These are phyloP conservation scores for Globisporangium spinosum DNA, from an alignment of 352 stramenopile species.

Conservation along the genomic window DNA sequence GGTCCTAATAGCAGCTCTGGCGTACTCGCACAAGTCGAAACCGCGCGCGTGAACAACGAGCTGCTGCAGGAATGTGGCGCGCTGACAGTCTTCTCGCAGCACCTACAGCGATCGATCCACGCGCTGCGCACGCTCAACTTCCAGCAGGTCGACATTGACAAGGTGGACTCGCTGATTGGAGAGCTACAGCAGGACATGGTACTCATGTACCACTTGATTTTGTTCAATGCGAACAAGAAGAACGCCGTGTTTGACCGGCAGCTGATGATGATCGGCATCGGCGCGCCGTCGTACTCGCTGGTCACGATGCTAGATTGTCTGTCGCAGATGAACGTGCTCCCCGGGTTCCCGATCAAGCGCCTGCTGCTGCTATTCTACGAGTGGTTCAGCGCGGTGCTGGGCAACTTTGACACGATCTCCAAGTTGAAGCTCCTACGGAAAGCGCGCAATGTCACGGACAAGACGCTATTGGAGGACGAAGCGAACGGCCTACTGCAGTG, in stretches of 20 bases:
- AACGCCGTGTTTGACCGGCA: constrained; percentile 67
- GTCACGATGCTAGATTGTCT: constrained; percentile 74
- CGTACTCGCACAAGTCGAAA: constrained; percentile 43
- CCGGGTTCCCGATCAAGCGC: constrained; percentile 77
- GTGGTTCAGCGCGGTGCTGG: constrained; percentile 60
- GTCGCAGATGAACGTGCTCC: constrained; percentile 61
- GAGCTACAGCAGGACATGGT: constrained; percentile 77
- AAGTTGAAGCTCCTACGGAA: constrained; percentile 52
- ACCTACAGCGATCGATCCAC: constrained; percentile 62
- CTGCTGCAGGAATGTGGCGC: constrained; percentile 70
- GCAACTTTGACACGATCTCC: constrained; percentile 43
- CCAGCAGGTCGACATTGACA: constrained; percentile 64
- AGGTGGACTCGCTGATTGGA: constrained; percentile 54
- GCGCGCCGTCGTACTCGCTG: constrained; percentile 49
- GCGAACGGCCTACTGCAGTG: constrained; percentile 43
- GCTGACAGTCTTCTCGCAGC: constrained; percentile 56
- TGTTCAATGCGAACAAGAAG: constrained; percentile 66
- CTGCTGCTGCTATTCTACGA: constrained; percentile 69
- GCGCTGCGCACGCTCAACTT: constrained; percentile 70
- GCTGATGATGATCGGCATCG: constrained; percentile 62
- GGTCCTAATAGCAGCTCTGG: background rate
- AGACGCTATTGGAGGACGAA: constrained; percentile 46
- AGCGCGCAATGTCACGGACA: constrained; percentile 36
- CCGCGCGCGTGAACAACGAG: constrained; percentile 60
- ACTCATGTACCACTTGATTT: constrained; percentile 71